phyloP scores from a whole-genome alignment of 139 green algal species.

The Tetraselmis striata region DNA sequence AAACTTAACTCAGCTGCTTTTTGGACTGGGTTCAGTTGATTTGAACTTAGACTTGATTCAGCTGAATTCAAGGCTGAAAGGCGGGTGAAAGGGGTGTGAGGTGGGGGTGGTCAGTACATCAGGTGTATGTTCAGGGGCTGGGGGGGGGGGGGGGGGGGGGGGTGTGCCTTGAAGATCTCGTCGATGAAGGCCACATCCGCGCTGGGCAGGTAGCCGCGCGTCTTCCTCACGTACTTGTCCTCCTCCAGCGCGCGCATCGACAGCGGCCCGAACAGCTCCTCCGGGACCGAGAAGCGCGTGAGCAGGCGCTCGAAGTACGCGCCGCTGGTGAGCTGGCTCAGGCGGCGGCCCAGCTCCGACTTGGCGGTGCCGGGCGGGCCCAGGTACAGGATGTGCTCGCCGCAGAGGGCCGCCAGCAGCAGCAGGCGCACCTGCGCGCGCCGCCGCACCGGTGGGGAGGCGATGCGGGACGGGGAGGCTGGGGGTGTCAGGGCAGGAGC shows the following conservation, averaged over 20 bases:
- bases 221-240: constrained; percentile 84
- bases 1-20: no score
- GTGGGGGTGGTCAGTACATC: no score
- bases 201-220: constrained; percentile 79
- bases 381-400: constrained; percentile 83
- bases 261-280: constrained; percentile 89
- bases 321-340: constrained; percentile 51
- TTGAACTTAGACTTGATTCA: no score
- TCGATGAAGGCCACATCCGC: constrained; percentile 86
- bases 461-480: no score
- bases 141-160: no score
- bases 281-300: constrained; percentile 84
- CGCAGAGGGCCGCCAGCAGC: constrained; percentile 77
- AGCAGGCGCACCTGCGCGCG: constrained; percentile 78
- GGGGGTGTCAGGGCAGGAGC: no score
- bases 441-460: no score
- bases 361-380: constrained; percentile 84
- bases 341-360: constrained; percentile 73
- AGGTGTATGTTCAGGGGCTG: not conserved
- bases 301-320: constrained; percentile 87
- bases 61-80: no score
- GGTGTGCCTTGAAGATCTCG: constrained; percentile 64
- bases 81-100: no score
- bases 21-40: no score
- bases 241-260: constrained; percentile 86